A percentile compares a stretch with the other conserved stretches of the same genome.
These are phyloP conservation scores for Corymbia maculata DNA, from an alignment of 345 rosid genomes.

Conservation along the genomic window DNA sequence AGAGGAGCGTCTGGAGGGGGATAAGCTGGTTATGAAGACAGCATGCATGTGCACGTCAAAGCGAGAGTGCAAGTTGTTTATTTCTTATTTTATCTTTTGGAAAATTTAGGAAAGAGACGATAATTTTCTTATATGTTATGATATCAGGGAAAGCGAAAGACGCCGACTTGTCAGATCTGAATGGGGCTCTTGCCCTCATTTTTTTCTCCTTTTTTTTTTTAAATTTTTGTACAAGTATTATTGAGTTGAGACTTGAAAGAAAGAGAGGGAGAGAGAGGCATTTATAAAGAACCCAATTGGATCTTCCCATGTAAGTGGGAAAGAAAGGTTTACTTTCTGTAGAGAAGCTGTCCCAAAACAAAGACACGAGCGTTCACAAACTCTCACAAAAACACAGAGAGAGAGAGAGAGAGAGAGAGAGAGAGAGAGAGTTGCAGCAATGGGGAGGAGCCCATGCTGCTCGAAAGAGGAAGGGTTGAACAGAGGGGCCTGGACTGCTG, in stretches of 20 bases:
- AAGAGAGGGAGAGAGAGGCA: neutral
- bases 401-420: neutral
- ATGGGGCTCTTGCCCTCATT: neutral
- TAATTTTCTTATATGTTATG: neutral
- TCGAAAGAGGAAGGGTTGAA: slow-evolving; percentile 11
- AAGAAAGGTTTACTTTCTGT: neutral
- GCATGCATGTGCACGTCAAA: neutral
- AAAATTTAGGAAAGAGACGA: neutral
- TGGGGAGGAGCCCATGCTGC: slow-evolving; percentile 19
- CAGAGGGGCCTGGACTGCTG: slow-evolving; percentile 22
- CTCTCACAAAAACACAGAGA: neutral
- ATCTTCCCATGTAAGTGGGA: neutral
- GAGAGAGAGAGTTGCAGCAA: neutral
- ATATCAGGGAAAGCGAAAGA: neutral
- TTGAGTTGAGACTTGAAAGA: neutral
- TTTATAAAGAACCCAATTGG: neutral
- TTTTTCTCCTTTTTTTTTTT: neutral
- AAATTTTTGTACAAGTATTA: neutral
- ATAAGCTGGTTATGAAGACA: neutral
- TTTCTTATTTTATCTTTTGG: neutral
- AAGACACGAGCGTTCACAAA: neutral
- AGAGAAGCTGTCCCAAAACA: neutral
- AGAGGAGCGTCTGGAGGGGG: neutral
- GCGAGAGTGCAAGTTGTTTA: neutral
- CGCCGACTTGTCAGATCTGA: neutral